Conservation (phyloP, 2,329 filamentous ascomycete genomes). For the Amphichorda felina region DNA sequence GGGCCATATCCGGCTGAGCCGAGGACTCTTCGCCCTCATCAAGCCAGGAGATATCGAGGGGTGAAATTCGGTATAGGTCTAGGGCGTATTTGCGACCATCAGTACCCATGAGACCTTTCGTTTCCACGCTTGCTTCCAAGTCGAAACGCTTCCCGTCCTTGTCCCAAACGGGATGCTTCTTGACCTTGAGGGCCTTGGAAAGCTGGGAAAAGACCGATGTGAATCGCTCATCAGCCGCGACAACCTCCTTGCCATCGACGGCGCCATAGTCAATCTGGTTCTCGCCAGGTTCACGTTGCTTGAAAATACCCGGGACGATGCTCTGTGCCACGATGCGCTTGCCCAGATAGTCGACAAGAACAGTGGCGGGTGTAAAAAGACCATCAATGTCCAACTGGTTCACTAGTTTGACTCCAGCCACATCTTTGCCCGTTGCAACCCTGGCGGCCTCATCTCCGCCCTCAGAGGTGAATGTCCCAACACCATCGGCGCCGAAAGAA, state of each 20-base stretch:
- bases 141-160: slow-evolving; percentile 87
- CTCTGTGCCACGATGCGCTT: slow-evolving; percentile 96
- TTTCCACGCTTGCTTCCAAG: slow-evolving; percentile 91
- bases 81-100: slow-evolving; percentile 97
- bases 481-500: slow-evolving; percentile 93
- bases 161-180: slow-evolving; percentile 95
- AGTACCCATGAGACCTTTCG: slow-evolving; percentile 92
- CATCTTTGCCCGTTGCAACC: slow-evolving; percentile 93
- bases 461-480: slow-evolving; percentile 92
- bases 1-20: slow-evolving; percentile 24
- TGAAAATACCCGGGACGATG: slow-evolving; percentile 98
- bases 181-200: slow-evolving; percentile 80
- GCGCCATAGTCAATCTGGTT: slow-evolving; percentile 98
- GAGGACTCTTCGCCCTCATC: slow-evolving; percentile 42
- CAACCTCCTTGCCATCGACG: slow-evolving; percentile 91
- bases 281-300: slow-evolving; percentile 92
- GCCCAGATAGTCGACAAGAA: slow-evolving; percentile 92
- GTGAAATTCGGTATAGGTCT: slow-evolving; percentile 89
- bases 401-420: slow-evolving; percentile 83
- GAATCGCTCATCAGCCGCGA: slow-evolving; percentile 84
- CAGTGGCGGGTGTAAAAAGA: slow-evolving; percentile 88
- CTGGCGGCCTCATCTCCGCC: slow-evolving; percentile 93
- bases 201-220: slow-evolving; percentile 76
- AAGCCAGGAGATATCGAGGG: slow-evolving; percentile 81
- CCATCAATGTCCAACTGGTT: slow-evolving; percentile 95